Conservation (phyloP, 1,139 yeast genomes). For the Blastobotrys illinoisensis region DNA sequence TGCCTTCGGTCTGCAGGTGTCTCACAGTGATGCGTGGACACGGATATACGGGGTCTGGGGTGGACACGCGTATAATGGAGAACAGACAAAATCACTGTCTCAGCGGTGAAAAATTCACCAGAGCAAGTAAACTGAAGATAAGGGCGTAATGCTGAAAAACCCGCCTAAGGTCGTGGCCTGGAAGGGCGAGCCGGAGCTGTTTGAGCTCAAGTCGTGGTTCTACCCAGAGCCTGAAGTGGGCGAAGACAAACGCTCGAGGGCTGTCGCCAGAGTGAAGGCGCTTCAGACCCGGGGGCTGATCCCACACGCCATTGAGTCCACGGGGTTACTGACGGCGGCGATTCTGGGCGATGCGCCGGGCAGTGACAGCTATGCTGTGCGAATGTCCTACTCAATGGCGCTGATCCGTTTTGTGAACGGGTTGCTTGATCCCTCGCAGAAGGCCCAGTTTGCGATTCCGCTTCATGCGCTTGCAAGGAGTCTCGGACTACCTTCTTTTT, state of each 20-base stretch:
- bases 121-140: neutral
- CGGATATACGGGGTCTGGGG: neutral
- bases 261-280: constrained; percentile 42
- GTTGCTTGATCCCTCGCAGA: constrained; percentile 79
- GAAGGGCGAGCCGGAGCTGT: constrained; percentile 46
- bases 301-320: constrained; percentile 76
- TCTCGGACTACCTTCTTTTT: constrained; percentile 66
- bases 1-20: neutral
- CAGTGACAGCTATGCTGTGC: constrained; percentile 28
- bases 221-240: constrained; percentile 33
- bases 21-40: neutral
- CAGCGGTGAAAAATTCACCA: constrained; percentile 1
- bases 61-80: neutral
- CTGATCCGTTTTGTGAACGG: constrained; percentile 89
- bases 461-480: constrained; percentile 66
- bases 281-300: constrained; percentile 63
- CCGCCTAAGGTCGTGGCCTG: constrained; percentile 55
- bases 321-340: constrained; percentile 57
- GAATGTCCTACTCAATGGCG: constrained; percentile 67
- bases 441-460: constrained; percentile 72
- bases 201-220: constrained; percentile 53
- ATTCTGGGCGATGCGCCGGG: constrained; percentile 42
- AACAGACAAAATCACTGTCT: neutral
- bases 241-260: constrained; percentile 37
- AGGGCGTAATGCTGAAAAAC: constrained; percentile 8